A percentile compares a stretch with the other conserved stretches of the same genome.
phyloP scores from a whole-genome alignment of 2,329 filamentous ascomycete genomes.

The Cryphonectria parasitica region DNA sequence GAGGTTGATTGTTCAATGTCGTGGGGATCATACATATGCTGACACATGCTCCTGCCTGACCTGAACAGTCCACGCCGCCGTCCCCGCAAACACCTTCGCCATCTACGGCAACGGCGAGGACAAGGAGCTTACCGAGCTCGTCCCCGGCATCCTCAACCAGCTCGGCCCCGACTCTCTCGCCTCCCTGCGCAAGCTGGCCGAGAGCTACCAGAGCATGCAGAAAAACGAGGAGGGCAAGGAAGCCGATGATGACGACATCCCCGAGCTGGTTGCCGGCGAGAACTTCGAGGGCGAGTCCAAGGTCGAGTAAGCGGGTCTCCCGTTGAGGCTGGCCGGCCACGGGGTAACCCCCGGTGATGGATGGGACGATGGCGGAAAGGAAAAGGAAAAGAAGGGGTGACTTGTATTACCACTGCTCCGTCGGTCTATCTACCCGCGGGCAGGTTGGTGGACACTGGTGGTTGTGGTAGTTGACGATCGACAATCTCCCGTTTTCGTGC shows the following conservation, averaged over 20 bases:
- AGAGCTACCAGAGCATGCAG: conserved; percentile 99
- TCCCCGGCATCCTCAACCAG: conserved; percentile 99
- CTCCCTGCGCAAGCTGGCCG: conserved; percentile 95
- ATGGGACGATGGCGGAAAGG: background rate
- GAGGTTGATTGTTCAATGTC: background rate
- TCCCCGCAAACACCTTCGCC: conserved; percentile 98
- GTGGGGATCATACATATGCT: conserved; percentile 12
- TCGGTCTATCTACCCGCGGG: conserved; percentile 12
- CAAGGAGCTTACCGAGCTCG: conserved; percentile 99
- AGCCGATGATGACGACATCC: conserved; percentile 89
- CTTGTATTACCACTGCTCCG: conserved; percentile 19
- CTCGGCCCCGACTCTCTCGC: conserved; percentile 97
- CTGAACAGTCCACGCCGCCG: conserved; percentile 86
- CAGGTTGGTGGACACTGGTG: conserved; percentile 13
- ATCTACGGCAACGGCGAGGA: conserved; percentile 99
- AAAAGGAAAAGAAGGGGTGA: background rate
- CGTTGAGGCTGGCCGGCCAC: conserved; percentile 24
- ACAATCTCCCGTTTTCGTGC: conserved; percentile 15
- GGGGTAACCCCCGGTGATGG: background rate
- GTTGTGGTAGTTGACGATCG: conserved; percentile 9
- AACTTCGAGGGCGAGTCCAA: conserved; percentile 87
- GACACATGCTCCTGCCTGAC: conserved; percentile 21
- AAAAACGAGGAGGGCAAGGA: conserved; percentile 83
- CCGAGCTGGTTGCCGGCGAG: conserved; percentile 93
- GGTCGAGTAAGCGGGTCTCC: conserved; percentile 70